Evolutionary conservation across 805 yeast species (phyloP).

Genomic region (Kodamaea leandrae): DNA sequence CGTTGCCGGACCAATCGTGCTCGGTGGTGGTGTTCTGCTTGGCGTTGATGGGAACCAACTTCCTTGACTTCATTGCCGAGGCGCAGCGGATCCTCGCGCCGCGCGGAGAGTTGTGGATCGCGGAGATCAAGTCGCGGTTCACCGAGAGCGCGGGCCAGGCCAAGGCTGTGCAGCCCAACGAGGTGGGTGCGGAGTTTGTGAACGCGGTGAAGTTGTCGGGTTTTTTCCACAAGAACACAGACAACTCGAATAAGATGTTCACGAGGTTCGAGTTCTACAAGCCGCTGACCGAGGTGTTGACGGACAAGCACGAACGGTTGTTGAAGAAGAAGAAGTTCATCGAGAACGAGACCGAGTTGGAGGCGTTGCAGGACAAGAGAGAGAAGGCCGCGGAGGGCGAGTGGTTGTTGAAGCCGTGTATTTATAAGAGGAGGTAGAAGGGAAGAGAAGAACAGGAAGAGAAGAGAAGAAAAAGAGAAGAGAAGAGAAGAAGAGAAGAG

Average conservation of each 20-base stretch:
- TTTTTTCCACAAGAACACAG: constrained; percentile 84
- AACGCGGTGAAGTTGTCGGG: constrained; percentile 75
- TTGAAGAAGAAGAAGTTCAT: constrained; percentile 65
- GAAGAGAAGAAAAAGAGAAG: background rate
- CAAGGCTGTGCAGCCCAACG: constrained; percentile 31
- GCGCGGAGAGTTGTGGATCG: constrained; percentile 94
- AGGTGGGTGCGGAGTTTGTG: constrained; percentile 73
- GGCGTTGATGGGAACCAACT: constrained; percentile 96
- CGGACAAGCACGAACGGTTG: constrained; percentile 58
- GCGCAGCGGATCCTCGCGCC: constrained; percentile 86
- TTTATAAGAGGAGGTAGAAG: constrained; percentile 76
- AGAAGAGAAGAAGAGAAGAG: background rate
- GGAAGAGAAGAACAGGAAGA: no score
- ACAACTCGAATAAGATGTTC: constrained; percentile 87
- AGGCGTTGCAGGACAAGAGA: constrained; percentile 56
- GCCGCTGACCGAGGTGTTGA: constrained; percentile 68
- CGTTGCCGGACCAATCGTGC: constrained; percentile 74
- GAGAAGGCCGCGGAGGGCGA: constrained; percentile 65
- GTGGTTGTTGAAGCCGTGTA: constrained; percentile 93
- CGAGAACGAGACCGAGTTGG: constrained; percentile 65
- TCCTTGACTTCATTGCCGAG: constrained; percentile 85
- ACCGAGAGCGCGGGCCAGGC: constrained; percentile 46
- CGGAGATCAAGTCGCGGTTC: constrained; percentile 93
- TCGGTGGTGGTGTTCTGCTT: constrained; percentile 90
- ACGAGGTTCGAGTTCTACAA: constrained; percentile 91